These are phyloP conservation scores for Hordeum pubiflorum DNA, from an alignment of 202 grass and related monocot species.

Conservation along the genomic window DNA sequence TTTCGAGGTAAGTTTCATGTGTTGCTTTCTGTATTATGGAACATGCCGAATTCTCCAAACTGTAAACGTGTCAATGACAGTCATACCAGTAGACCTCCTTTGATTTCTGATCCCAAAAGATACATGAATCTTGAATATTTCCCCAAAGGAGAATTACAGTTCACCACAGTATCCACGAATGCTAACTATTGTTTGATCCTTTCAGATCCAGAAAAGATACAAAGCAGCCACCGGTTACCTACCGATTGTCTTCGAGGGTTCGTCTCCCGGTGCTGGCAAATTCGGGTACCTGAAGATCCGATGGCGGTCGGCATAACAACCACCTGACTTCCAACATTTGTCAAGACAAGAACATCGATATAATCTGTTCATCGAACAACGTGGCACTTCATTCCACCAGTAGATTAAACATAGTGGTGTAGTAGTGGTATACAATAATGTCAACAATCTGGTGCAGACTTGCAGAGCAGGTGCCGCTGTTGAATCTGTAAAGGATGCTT, in stretches of 20 bases:
- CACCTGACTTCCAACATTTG: background rate
- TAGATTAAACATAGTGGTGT: background rate
- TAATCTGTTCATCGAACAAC: background rate
- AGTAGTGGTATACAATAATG: background rate
- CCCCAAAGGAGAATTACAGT: background rate
- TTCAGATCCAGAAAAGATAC: slow-evolving; percentile 90
- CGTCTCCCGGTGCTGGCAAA: slow-evolving; percentile 73
- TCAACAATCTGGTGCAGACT: background rate
- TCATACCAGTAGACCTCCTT: background rate
- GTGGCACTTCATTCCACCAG: background rate
- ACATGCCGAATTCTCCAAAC: background rate
- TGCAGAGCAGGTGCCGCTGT: background rate
- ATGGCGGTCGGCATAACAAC: background rate
- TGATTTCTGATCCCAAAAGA: background rate
- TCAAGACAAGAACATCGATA: background rate
- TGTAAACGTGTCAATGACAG: background rate
- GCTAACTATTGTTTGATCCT: background rate
- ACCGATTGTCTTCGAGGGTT: slow-evolving; percentile 79
- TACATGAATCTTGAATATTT: background rate
- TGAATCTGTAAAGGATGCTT: background rate
- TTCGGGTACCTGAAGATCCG: slow-evolving; percentile 85
- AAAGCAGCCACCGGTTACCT: slow-evolving; percentile 79
- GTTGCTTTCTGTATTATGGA: background rate
- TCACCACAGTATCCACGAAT: background rate
- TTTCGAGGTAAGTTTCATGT: slow-evolving; percentile 37